phyloP scores from a whole-genome alignment of 2,329 filamentous ascomycete species.

The Colletotrichum godetiae region DNA sequence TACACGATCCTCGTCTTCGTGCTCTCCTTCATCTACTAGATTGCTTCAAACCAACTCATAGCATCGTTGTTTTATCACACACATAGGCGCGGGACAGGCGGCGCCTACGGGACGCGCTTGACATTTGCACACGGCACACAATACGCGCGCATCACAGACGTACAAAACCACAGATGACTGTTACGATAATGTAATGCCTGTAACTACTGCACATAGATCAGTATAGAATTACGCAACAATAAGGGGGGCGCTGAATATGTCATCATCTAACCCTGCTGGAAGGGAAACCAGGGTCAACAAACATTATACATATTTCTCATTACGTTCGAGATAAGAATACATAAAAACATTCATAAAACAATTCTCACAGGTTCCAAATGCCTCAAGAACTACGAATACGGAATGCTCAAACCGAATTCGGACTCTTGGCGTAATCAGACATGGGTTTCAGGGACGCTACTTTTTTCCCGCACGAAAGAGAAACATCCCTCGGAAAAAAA shows the following conservation, averaged over 20 bases:
- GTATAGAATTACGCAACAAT: slow-evolving; percentile 29
- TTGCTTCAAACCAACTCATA: not conserved
- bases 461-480: not conserved
- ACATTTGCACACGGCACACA: not conserved
- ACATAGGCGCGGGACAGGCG: slow-evolving; percentile 22
- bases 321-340: not conserved
- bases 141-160: slow-evolving; percentile 6
- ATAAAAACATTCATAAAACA: not conserved
- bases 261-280: slow-evolving; percentile 13
- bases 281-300: not conserved
- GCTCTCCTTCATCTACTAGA: slow-evolving; percentile 49
- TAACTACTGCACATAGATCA: slow-evolving; percentile 35
- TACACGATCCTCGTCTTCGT: slow-evolving; percentile 64
- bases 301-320: not conserved
- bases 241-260: not conserved
- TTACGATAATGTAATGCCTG: slow-evolving; percentile 36
- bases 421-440: slow-evolving; percentile 2
- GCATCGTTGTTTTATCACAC: not conserved
- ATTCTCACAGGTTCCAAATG: not conserved
- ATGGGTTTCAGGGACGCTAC: not conserved
- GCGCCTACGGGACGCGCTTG: slow-evolving; percentile 12
- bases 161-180: slow-evolving; percentile 31
- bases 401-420: not conserved
- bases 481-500: not conserved
- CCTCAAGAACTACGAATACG: not conserved